Percentiles rank a stretch among this genome's conserved stretches.
Evolutionary conservation across 2,329 filamentous ascomycete species (phyloP).

Genomic region (Fusarium hostae): DNA sequence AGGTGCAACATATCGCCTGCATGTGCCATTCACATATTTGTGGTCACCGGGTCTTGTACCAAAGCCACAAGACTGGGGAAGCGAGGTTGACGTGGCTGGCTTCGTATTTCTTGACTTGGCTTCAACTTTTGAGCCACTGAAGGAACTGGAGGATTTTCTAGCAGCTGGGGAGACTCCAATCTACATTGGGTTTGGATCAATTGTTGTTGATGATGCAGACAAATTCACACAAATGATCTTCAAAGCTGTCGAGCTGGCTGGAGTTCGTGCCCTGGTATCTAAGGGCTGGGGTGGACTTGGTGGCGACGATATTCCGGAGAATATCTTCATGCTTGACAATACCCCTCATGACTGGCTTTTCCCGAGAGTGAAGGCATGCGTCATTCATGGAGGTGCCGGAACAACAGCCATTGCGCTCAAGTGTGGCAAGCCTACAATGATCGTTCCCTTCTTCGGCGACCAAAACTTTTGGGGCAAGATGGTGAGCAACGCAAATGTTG

Average conservation of each 20-base stretch:
- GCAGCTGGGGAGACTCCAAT: conserved; percentile 68
- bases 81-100: conserved; percentile 77
- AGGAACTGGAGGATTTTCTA: conserved; percentile 66
- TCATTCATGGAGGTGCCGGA: conserved; percentile 82
- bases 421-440: conserved; percentile 77
- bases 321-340: conserved; percentile 78
- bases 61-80: conserved; percentile 75
- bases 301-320: conserved; percentile 65
- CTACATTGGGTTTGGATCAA: conserved; percentile 81
- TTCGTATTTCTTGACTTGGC: conserved; percentile 82
- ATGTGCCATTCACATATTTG: conserved; percentile 80
- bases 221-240: conserved; percentile 77
- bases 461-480: conserved; percentile 83
- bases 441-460: conserved; percentile 84
- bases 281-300: conserved; percentile 82
- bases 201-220: conserved; percentile 78
- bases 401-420: conserved; percentile 80
- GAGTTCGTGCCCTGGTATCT: conserved; percentile 76
- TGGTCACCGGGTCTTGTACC: conserved; percentile 75
- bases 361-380: conserved; percentile 70
- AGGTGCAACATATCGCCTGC: conserved; percentile 75
- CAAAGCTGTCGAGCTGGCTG: conserved; percentile 71
- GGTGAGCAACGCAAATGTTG: conserved; percentile 71
- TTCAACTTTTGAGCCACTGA: conserved; percentile 67
- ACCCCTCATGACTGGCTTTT: conserved; percentile 84